Conservation (phyloP, 2,329 filamentous ascomycete species). For the Ophiostoma perfectum region DNA sequence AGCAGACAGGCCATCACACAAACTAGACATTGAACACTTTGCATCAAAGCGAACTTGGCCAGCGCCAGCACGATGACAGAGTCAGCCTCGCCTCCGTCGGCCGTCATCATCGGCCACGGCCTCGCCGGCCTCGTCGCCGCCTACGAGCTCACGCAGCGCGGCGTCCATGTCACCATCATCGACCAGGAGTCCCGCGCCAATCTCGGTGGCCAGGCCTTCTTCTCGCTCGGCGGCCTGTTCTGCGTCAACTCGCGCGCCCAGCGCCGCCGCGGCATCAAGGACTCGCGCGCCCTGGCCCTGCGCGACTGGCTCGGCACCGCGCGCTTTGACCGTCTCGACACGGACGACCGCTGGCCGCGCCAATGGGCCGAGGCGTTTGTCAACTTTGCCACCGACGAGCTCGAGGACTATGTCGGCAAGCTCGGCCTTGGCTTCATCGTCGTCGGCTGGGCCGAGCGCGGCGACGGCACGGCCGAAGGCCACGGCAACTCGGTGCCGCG, state of each 20-base stretch:
- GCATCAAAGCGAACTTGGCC: neutral
- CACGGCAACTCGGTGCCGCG: slow-evolving; percentile 59
- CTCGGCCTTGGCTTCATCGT: slow-evolving; percentile 48
- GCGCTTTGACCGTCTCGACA: slow-evolving; percentile 49
- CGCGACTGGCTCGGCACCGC: slow-evolving; percentile 56
- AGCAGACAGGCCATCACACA: neutral
- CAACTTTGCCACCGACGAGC: slow-evolving; percentile 53
- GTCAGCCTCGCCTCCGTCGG: neutral
- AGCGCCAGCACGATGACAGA: neutral
- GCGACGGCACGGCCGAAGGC: slow-evolving; percentile 49
- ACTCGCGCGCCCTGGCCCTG: slow-evolving; percentile 52
- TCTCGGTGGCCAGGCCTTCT: slow-evolving; percentile 58
- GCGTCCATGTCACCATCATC: slow-evolving; percentile 47
- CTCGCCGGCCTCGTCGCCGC: slow-evolving; percentile 56
- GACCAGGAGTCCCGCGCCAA: slow-evolving; percentile 55
- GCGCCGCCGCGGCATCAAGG: slow-evolving; percentile 53
- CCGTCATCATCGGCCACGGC: slow-evolving; percentile 48
- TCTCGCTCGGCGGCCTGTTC: slow-evolving; percentile 59
- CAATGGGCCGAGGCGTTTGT: slow-evolving; percentile 61
- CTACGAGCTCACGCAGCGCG: slow-evolving; percentile 48
- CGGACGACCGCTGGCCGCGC: slow-evolving; percentile 53
- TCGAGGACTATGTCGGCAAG: slow-evolving; percentile 53
- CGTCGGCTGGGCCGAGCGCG: slow-evolving; percentile 58
- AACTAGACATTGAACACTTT: neutral
- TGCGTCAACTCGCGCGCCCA: slow-evolving; percentile 53